These are phyloP conservation scores for Oryza brachyantha DNA, from an alignment of 176 grass and related monocot species.

Conservation along the genomic window DNA sequence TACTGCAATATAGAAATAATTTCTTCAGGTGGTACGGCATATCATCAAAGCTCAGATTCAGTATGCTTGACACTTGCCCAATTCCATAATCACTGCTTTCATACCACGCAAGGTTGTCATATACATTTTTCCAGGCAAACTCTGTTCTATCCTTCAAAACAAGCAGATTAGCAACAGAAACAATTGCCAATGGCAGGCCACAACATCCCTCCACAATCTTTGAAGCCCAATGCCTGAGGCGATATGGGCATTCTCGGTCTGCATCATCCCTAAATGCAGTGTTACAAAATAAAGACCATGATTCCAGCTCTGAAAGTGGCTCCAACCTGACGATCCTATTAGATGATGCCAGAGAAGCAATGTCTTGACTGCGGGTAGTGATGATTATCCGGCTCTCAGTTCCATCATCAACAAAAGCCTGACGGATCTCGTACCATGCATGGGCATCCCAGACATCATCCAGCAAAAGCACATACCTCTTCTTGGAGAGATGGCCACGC, in stretches of 20 bases:
- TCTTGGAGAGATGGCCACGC: conserved; percentile 15
- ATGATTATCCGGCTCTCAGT: conserved; percentile 27
- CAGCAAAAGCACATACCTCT: conserved; percentile 32
- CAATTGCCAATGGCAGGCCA: conserved; percentile 52
- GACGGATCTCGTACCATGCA: conserved; percentile 14
- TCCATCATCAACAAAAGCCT: conserved; percentile 7
- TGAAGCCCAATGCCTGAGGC: not conserved
- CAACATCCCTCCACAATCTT: conserved; percentile 38
- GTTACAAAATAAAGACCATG: conserved; percentile 34
- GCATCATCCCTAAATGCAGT: conserved; percentile 13
- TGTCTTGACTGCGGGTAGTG: conserved; percentile 33
- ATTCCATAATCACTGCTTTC: not conserved
- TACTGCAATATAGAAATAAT: conserved; percentile 48
- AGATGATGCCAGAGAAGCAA: conserved; percentile 23
- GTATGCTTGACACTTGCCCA: conserved; percentile 29
- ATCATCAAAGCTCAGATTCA: conserved; percentile 47
- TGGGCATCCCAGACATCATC: conserved; percentile 43
- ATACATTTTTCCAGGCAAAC: conserved; percentile 37
- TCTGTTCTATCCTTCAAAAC: not conserved
- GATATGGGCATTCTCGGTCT: not conserved
- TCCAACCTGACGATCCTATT: conserved; percentile 1
- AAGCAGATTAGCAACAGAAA: conserved; percentile 41
- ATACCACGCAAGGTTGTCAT: conserved; percentile 31
- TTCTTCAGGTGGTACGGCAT: conserved; percentile 38
- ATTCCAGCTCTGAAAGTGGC: not conserved